phyloP scores from a whole-genome alignment of 2,329 filamentous ascomycete species.

The Metarhizium sp. region DNA sequence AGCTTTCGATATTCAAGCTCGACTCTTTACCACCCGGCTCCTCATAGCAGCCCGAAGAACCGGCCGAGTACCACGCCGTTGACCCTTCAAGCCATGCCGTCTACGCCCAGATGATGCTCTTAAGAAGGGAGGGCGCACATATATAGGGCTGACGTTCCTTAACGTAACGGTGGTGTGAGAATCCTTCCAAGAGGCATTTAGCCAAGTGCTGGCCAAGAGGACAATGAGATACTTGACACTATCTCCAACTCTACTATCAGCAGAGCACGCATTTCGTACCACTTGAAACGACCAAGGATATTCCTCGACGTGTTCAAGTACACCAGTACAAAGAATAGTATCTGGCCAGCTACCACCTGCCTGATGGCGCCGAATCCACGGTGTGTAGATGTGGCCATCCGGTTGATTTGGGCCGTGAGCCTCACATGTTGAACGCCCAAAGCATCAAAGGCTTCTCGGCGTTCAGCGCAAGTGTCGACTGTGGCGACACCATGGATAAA shows the following conservation, averaged over 20 bases:
- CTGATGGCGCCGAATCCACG: constrained; percentile 81
- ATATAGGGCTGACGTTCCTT: constrained; percentile 15
- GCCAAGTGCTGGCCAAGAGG: constrained; percentile 63
- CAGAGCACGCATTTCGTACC: constrained; percentile 95
- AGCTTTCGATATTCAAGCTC: neutral
- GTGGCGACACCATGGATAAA: constrained; percentile 10
- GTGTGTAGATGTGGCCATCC: constrained; percentile 91
- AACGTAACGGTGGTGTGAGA: too few relatives aligned
- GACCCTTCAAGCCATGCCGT: constrained; percentile 23
- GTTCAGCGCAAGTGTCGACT: constrained; percentile 51
- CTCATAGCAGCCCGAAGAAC: neutral
- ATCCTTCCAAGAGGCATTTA: constrained; percentile 32
- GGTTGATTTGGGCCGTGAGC: constrained; percentile 91
- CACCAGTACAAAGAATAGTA: constrained; percentile 90
- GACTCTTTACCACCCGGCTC: constrained; percentile 12
- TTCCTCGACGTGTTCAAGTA: constrained; percentile 91
- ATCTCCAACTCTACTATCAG: constrained; percentile 76
- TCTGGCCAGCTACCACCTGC: constrained; percentile 65
- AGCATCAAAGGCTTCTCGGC: constrained; percentile 93
- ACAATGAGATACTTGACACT: too few relatives aligned
- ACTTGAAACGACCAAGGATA: constrained; percentile 75
- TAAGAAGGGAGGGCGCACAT: constrained; percentile 23
- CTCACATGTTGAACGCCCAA: constrained; percentile 84
- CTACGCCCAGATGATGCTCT: constrained; percentile 25
- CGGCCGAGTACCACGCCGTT: neutral